Evolutionary conservation across 1,284 basidiomycete species (phyloP).

Genomic region (Kwoniella shivajii): DNA sequence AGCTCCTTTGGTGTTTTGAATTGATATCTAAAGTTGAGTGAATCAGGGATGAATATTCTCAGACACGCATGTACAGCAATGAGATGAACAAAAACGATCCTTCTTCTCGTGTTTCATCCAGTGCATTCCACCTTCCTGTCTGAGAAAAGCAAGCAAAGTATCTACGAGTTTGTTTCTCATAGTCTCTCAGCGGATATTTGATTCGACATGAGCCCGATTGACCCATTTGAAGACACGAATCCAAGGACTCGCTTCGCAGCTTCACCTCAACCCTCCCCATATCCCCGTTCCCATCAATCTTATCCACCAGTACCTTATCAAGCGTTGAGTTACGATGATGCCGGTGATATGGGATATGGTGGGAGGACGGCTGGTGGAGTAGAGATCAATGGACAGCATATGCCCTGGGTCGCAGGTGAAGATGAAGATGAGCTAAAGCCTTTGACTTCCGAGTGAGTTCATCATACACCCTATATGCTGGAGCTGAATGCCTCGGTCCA

Average conservation of each 20-base stretch:
- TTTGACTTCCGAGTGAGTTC: slow-evolving; percentile 10
- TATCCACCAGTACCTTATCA: slow-evolving; percentile 20
- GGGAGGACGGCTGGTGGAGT: slow-evolving; percentile 22
- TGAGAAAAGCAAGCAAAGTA: too few species aligned
- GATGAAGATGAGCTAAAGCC: slow-evolving; percentile 28
- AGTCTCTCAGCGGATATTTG: neutral
- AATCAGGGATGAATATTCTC: neutral
- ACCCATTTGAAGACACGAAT: slow-evolving; percentile 13
- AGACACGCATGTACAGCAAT: too few species aligned
- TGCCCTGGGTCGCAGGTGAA: slow-evolving; percentile 31
- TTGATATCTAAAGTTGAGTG: too few species aligned
- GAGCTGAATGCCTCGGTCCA: neutral
- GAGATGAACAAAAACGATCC: too few species aligned
- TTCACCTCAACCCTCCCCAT: slow-evolving; percentile 10
- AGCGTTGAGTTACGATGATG: slow-evolving; percentile 18
- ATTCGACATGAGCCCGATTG: slow-evolving; percentile 1
- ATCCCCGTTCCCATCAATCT: slow-evolving; percentile 1
- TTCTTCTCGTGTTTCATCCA: neutral
- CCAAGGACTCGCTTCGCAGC: slow-evolving; percentile 7
- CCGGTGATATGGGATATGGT: slow-evolving; percentile 25
- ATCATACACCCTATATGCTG: neutral
- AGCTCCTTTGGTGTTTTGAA: too few species aligned
- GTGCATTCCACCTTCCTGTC: too few species aligned
- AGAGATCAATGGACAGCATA: slow-evolving; percentile 28
- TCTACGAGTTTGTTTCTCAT: too few species aligned